Conservation (phyloP, 2,329 filamentous ascomycete genomes). For the Rhytidhysteron rufulum region DNA sequence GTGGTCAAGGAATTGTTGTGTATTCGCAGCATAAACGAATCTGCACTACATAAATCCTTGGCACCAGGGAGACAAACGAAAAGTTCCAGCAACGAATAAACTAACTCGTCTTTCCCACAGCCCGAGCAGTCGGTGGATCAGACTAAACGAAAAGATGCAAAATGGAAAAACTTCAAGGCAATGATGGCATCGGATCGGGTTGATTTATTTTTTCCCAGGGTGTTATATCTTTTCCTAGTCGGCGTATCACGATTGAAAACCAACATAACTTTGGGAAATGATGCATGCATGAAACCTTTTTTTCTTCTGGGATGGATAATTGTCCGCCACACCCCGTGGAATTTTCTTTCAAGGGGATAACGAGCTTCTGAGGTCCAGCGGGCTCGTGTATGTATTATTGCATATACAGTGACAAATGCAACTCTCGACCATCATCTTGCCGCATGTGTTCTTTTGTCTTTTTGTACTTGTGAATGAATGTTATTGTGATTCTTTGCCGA, state of each 20-base stretch:
- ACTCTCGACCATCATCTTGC: too few species aligned
- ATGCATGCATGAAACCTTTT: neutral
- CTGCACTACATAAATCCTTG: too few species aligned
- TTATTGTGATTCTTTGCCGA: too few species aligned
- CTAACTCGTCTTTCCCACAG: slow-evolving; percentile 20
- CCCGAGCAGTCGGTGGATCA: slow-evolving; percentile 33
- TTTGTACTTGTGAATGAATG: too few species aligned
- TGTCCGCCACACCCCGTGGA: neutral
- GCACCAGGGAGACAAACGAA: too few species aligned
- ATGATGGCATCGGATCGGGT: slow-evolving; percentile 23
- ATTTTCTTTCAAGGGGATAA: neutral
- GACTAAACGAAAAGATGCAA: slow-evolving; percentile 26
- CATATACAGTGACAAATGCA: too few species aligned
- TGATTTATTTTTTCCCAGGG: slow-evolving; percentile 12
- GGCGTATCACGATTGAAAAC: slow-evolving; percentile 5
- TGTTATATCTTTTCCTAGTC: slow-evolving; percentile 1
- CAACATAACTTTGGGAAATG: slow-evolving; percentile 2
- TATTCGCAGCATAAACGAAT: neutral
- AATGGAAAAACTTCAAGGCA: too few species aligned
- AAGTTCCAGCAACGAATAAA: too few species aligned
- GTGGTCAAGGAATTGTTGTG: too few species aligned
- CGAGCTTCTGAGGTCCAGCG: neutral
- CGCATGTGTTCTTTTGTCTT: too few species aligned
- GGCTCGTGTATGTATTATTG: too few species aligned
- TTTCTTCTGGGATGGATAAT: slow-evolving; percentile 1